Evolutionary conservation across 2,329 filamentous ascomycete species (phyloP).

Genomic region (Phyllosticta paracitricarpa): DNA sequence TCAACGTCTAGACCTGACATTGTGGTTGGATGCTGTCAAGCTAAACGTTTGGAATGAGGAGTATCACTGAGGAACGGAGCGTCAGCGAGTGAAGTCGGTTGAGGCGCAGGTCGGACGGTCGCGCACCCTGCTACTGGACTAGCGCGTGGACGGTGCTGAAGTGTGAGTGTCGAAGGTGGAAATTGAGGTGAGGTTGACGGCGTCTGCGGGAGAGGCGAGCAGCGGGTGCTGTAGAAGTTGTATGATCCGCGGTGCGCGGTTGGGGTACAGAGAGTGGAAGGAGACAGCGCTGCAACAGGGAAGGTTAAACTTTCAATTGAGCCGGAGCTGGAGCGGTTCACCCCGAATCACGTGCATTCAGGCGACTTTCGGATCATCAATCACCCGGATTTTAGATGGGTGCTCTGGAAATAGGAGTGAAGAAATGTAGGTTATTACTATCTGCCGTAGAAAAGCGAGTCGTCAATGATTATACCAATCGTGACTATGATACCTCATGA

Average conservation of each 20-base stretch:
- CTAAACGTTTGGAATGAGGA: slow-evolving; percentile 8
- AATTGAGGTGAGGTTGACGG: neutral
- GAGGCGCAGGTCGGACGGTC: neutral
- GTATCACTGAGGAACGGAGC: slow-evolving; percentile 8
- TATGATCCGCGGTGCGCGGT: neutral
- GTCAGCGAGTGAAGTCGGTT: slow-evolving; percentile 7
- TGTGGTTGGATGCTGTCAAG: slow-evolving; percentile 20
- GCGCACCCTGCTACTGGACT: slow-evolving; percentile 9
- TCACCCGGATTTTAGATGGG: no score
- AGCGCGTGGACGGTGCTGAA: slow-evolving; percentile 2
- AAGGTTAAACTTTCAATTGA: neutral
- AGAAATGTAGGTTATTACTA: neutral
- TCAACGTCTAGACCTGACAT: slow-evolving; percentile 75
- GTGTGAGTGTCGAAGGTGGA: neutral
- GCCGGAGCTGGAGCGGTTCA: no score
- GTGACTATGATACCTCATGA: neutral
- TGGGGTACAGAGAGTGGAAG: neutral
- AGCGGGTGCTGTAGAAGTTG: neutral
- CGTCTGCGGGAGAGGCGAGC: neutral
- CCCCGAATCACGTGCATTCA: no score
- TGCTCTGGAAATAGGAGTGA: neutral
- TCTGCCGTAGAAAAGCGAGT: neutral
- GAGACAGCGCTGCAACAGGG: neutral
- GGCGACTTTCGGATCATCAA: no score
- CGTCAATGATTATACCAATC: neutral